A percentile compares a stretch with the other conserved stretches of the same genome.
Conservation (phyloP, 176 grass and related monocot species). For the Eleusine coracana region DNA sequence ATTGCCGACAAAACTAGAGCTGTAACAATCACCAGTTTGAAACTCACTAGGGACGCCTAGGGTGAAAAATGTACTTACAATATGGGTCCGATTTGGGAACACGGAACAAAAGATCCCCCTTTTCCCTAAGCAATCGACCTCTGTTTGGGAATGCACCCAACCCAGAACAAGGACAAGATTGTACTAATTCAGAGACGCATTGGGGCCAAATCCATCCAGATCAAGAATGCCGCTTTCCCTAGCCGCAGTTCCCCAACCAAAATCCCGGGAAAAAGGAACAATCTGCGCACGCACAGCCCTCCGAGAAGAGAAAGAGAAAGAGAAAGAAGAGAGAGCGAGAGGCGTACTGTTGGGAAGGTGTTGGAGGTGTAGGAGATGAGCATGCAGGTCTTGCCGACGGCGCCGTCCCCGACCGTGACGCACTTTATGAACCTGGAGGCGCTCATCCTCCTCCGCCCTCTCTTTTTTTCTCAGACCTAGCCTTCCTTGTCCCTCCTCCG, state of each 20-base stretch:
- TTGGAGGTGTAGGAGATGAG: conserved; percentile 78
- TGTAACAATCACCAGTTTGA: not conserved
- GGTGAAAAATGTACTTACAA: not conserved
- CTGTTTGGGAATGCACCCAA: not conserved
- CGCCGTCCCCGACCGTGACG: conserved; percentile 75
- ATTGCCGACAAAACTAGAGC: not conserved
- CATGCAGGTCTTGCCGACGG: conserved; percentile 81
- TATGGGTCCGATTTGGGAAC: conserved; percentile 2
- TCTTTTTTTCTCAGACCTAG: not conserved
- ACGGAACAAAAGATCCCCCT: conserved; percentile 36
- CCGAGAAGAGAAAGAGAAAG: not conserved
- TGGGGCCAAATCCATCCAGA: conserved; percentile 34
- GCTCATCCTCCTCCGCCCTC: conserved; percentile 59
- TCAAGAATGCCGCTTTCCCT: conserved; percentile 27
- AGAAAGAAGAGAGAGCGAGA: too few species aligned
- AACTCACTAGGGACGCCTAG: not conserved
- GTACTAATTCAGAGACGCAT: conserved; percentile 19
- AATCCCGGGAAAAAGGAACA: not conserved
- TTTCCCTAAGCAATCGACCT: not conserved
- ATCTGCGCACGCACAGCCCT: not conserved
- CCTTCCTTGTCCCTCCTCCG: not conserved
- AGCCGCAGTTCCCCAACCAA: not conserved
- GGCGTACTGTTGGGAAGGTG: conserved; percentile 66
- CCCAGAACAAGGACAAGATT: conserved; percentile 17
- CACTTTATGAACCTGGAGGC: conserved; percentile 80